These are phyloP conservation scores for Aspergillus tubingensis DNA, from an alignment of 2,329 filamentous ascomycete genomes.

Conservation along the genomic window DNA sequence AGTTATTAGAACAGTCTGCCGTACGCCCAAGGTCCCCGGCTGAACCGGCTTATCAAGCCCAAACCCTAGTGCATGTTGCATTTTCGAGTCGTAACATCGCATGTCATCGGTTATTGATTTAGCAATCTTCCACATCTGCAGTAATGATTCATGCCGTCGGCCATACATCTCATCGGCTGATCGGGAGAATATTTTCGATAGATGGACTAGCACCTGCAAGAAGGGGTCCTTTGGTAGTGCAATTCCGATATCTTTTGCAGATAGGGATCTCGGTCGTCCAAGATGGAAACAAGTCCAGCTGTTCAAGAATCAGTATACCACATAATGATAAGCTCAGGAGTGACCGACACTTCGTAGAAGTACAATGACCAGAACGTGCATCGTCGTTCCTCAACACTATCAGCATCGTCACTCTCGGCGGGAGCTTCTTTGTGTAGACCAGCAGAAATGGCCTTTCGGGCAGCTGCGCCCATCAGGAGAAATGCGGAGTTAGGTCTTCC, in stretches of 20 bases:
- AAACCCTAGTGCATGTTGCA: constrained; percentile 34
- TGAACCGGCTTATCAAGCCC: constrained; percentile 40
- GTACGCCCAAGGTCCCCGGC: constrained; percentile 43
- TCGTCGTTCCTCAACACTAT: constrained; percentile 41
- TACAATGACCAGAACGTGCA: constrained; percentile 46
- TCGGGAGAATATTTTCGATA: constrained; percentile 45
- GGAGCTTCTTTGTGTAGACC: constrained; percentile 48
- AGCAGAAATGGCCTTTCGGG: constrained; percentile 47
- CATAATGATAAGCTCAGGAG: too few species aligned
- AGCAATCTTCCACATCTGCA: constrained; percentile 41
- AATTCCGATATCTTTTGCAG: constrained; percentile 40
- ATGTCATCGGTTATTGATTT: constrained; percentile 36
- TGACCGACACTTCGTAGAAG: constrained; percentile 47
- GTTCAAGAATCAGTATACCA: neutral
- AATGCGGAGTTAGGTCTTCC: constrained; percentile 49
- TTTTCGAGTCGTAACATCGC: constrained; percentile 28
- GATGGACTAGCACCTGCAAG: constrained; percentile 36
- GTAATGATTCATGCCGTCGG: constrained; percentile 42
- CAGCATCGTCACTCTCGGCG: constrained; percentile 32
- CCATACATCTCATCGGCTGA: constrained; percentile 47
- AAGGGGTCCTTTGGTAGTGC: constrained; percentile 44
- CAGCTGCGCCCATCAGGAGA: constrained; percentile 43
- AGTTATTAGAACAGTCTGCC: constrained; percentile 44
- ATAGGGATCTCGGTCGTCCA: constrained; percentile 46
- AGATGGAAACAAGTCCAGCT: constrained; percentile 50